These are phyloP conservation scores for Manihot esculenta DNA, from an alignment of 441 rosid genomes.

Conservation along the genomic window DNA sequence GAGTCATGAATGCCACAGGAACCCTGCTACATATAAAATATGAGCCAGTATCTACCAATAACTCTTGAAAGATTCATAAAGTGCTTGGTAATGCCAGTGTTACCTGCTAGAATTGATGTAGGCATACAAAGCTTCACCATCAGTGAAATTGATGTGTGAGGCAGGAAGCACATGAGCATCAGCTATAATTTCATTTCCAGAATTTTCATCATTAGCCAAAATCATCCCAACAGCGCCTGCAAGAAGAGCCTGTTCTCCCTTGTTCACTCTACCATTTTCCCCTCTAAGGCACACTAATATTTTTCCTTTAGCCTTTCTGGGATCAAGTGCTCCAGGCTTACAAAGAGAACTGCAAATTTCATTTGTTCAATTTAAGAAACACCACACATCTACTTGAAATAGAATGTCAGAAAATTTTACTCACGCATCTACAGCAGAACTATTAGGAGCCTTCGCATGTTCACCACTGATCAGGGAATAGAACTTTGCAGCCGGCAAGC, in stretches of 20 bases:
- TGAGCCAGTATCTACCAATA: not conserved
- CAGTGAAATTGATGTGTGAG: conserved; percentile 39
- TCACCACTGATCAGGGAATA: conserved; percentile 62
- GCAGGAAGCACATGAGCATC: conserved; percentile 64
- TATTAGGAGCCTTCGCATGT: conserved; percentile 43
- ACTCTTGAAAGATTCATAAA: not conserved
- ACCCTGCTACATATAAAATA: conserved; percentile 1
- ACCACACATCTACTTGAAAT: no score
- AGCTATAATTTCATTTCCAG: conserved; percentile 44
- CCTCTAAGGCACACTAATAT: conserved; percentile 56
- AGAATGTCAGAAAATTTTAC: no score
- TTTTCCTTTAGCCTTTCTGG: conserved; percentile 47
- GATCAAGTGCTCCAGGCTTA: conserved; percentile 40
- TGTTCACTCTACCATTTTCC: conserved; percentile 39
- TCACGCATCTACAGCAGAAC: conserved; percentile 53
- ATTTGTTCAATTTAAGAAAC: not conserved
- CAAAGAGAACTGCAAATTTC: conserved; percentile 39
- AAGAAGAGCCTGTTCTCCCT: conserved; percentile 44
- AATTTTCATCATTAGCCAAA: conserved; percentile 39
- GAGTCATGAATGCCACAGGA: conserved; percentile 35
- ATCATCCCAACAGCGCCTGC: conserved; percentile 65
- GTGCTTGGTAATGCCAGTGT: not conserved
- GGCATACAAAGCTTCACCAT: conserved; percentile 35
- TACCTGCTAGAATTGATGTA: conserved; percentile 42
- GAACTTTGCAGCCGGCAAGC: conserved; percentile 44